These are phyloP conservation scores for Backusella macrospora DNA, from an alignment of 192 early-diverging fungal genomes.

Conservation along the genomic window DNA sequence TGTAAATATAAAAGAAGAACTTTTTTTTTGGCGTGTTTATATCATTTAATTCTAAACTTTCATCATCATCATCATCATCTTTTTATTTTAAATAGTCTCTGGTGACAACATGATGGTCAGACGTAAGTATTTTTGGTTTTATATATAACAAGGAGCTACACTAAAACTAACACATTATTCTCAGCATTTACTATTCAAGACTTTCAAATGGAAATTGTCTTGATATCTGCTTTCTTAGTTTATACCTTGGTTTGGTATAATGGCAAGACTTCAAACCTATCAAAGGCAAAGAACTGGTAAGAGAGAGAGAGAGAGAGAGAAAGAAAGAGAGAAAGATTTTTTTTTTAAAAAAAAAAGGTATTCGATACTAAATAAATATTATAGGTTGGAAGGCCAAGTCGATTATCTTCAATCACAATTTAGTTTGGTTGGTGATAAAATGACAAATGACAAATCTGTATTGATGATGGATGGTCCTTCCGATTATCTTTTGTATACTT, in stretches of 20 bases:
- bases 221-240: constrained; percentile 23
- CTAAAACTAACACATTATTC: no score
- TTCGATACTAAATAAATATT: constrained; percentile 27
- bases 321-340: constrained; percentile 23
- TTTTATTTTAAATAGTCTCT: neutral
- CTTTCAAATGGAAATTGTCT: constrained; percentile 32
- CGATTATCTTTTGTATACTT: constrained; percentile 77
- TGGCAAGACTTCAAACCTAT: constrained; percentile 36
- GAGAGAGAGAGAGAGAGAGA: neutral
- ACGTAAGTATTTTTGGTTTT: neutral
- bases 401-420: constrained; percentile 64
- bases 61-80: constrained; percentile 14
- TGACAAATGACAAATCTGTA: constrained; percentile 41
- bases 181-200: constrained; percentile 5
- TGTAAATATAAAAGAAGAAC: no score
- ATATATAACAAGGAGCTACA: no score
- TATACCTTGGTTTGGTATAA: constrained; percentile 34
- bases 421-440: constrained; percentile 65
- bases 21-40: no score
- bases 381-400: constrained; percentile 27
- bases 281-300: constrained; percentile 48
- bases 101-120: neutral
- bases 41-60: no score
- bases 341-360: neutral
- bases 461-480: constrained; percentile 71